Conservation (phyloP, 306 rosid genomes). For the Delonix regia region DNA sequence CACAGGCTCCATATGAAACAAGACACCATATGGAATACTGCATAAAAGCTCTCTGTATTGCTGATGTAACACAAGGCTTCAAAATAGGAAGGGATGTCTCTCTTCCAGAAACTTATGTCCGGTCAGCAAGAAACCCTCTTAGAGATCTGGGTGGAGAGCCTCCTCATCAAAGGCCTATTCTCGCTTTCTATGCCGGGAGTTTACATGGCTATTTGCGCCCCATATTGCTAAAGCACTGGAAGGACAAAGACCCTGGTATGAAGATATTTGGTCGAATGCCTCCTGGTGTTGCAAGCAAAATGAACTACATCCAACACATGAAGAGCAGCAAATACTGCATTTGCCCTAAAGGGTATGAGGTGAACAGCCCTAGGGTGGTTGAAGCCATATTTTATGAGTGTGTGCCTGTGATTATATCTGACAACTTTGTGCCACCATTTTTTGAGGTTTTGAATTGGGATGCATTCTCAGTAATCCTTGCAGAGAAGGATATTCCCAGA, state of each 20-base stretch:
- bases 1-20: conserved; percentile 92
- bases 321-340: conserved; percentile 90
- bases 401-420: conserved; percentile 95
- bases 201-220: conserved; percentile 85
- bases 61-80: conserved; percentile 86
- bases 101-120: conserved; percentile 84
- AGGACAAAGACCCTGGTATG: conserved; percentile 81
- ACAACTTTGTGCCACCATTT: conserved; percentile 93
- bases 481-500: conserved; percentile 82
- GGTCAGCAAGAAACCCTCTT: conserved; percentile 73
- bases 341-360: conserved; percentile 97
- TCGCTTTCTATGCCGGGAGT: conserved; percentile 89
- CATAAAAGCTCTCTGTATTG: conserved; percentile 91
- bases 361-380: conserved; percentile 86
- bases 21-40: conserved; percentile 98
- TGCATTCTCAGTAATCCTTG: conserved; percentile 78
- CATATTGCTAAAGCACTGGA: conserved; percentile 78
- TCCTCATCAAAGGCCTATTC: conserved; percentile 66
- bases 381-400: conserved; percentile 93
- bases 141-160: conserved; percentile 84
- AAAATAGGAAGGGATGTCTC: conserved; percentile 90
- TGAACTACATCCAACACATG: conserved; percentile 87
- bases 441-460: conserved; percentile 92
- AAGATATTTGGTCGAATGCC: conserved; percentile 87
- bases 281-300: conserved; percentile 76